Conservation (phyloP, 176 grass and related monocot genomes). For the Dactylis glomerata region DNA sequence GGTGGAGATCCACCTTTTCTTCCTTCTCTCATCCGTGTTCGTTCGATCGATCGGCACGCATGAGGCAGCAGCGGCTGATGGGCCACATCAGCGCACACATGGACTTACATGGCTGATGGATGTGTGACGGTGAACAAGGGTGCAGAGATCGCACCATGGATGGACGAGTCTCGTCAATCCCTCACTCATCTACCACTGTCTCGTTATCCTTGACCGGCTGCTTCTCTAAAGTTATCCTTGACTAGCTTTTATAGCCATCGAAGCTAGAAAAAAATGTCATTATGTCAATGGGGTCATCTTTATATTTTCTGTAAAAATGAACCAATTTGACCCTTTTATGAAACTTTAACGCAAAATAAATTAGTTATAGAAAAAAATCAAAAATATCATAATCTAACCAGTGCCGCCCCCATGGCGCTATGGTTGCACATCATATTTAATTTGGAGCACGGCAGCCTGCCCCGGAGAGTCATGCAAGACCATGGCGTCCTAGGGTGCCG, state of each 20-base stretch:
- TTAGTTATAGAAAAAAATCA: no score
- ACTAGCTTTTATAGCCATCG: background rate
- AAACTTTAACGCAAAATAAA: no score
- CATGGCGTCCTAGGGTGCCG: no score
- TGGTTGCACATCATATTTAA: no score
- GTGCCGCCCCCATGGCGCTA: no score
- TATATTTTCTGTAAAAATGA: no score
- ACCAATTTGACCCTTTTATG: no score
- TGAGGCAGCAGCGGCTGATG: conserved; percentile 2
- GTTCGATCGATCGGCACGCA: background rate
- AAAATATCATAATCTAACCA: no score
- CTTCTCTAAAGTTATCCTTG: background rate
- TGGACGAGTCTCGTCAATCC: conserved; percentile 16
- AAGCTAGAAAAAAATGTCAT: no score
- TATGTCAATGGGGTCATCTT: no score
- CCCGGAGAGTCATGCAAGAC: no score
- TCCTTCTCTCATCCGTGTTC: background rate
- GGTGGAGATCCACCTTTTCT: background rate
- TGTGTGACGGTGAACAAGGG: background rate
- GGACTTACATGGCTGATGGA: background rate
- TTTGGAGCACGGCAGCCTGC: no score
- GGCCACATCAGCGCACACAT: conserved; percentile 23
- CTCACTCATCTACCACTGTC: background rate
- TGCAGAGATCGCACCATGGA: background rate
- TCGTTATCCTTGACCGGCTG: background rate